phyloP scores from a whole-genome alignment of 2,329 filamentous ascomycete genomes.

The Epichloe festucae region DNA sequence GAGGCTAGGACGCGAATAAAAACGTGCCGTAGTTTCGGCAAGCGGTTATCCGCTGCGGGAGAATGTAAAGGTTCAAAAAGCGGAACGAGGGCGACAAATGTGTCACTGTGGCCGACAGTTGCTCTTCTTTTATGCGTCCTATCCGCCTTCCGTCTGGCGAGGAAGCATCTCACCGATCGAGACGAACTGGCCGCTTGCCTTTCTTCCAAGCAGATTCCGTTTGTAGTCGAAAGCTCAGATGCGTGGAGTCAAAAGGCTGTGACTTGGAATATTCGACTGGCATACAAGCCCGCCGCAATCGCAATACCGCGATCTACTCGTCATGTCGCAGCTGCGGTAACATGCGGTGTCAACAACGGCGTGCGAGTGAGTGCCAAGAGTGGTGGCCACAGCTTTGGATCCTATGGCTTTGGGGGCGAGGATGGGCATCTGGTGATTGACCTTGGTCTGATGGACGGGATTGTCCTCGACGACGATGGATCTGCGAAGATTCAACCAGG shows the following conservation, averaged over 20 bases:
- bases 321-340: background rate
- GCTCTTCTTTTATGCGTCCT: background rate
- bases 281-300: background rate
- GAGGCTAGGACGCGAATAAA: too few species aligned
- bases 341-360: background rate
- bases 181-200: background rate
- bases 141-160: background rate
- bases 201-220: background rate
- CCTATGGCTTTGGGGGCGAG: background rate
- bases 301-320: background rate
- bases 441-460: constrained; percentile 16
- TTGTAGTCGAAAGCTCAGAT: background rate
- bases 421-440: constrained; percentile 34
- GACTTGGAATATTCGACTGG: background rate
- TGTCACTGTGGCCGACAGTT: background rate
- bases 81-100: background rate
- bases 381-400: constrained; percentile 1
- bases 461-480: background rate
- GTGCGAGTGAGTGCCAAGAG: background rate
- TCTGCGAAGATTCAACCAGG: background rate
- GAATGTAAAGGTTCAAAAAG: too few species aligned
- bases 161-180: background rate
- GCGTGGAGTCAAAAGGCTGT: background rate
- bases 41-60: too few species aligned
- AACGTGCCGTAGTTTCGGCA: too few species aligned